phyloP scores from a whole-genome alignment of 495 filamentous ascomycete genomes.

The Penicillium lividum region DNA sequence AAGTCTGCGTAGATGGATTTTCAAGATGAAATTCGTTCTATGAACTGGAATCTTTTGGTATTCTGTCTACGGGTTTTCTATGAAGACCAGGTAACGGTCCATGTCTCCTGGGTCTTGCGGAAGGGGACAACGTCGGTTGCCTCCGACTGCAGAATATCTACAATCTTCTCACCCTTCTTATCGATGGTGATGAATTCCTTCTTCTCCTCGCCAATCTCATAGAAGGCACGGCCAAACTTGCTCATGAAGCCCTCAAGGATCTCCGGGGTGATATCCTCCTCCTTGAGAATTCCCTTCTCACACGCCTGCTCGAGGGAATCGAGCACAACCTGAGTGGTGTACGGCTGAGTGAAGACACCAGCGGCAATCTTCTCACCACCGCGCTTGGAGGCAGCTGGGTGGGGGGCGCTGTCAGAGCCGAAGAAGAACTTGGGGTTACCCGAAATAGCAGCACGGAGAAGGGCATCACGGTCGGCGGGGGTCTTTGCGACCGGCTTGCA shows the following conservation, averaged over 20 bases:
- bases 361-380: slow-evolving; percentile 67
- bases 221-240: slow-evolving; percentile 73
- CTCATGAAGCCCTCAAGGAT: slow-evolving; percentile 73
- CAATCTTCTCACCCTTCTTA: slow-evolving; percentile 60
- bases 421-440: slow-evolving; percentile 85
- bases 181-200: slow-evolving; percentile 62
- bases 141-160: slow-evolving; percentile 49
- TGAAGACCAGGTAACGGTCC: slow-evolving; percentile 55
- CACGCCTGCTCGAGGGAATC: slow-evolving; percentile 71
- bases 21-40: slow-evolving; percentile 1
- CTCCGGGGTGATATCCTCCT: slow-evolving; percentile 69
- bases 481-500: slow-evolving; percentile 85
- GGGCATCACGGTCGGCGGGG: slow-evolving; percentile 71
- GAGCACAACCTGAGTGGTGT: slow-evolving; percentile 72
- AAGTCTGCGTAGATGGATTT: slow-evolving; percentile 16
- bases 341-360: slow-evolving; percentile 91
- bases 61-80: slow-evolving; percentile 16
- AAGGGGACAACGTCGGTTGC: slow-evolving; percentile 71
- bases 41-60: slow-evolving; percentile 10
- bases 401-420: slow-evolving; percentile 69
- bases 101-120: slow-evolving; percentile 63
- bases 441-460: slow-evolving; percentile 66
- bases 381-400: slow-evolving; percentile 72
- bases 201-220: slow-evolving; percentile 52
- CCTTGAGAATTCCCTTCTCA: slow-evolving; percentile 62